Conservation (phyloP, 1,139 yeast species). For the Yamadazyma spencermartinsiae region DNA sequence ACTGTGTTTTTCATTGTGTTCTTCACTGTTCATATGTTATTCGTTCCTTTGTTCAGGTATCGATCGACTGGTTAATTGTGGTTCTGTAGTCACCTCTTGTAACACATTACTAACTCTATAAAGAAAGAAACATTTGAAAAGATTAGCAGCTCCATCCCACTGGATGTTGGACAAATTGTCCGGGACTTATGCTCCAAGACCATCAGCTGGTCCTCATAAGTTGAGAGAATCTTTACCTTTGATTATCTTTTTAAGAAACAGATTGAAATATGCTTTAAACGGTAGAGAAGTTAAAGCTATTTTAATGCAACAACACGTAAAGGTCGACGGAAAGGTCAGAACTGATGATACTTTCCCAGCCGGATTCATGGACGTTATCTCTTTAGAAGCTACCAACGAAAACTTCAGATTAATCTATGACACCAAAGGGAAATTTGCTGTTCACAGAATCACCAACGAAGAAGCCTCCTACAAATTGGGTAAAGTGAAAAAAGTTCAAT, state of each 20-base stretch:
- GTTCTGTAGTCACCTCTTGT: constrained; percentile 1
- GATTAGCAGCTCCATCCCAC: constrained; percentile 83
- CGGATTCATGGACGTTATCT: constrained; percentile 98
- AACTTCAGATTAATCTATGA: constrained; percentile 98
- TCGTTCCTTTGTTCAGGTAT: too few relatives aligned
- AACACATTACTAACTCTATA: constrained; percentile 1
- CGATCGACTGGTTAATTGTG: too few relatives aligned
- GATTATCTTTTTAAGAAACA: constrained; percentile 97
- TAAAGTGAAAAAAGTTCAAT: constrained; percentile 95
- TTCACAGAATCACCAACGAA: constrained; percentile 98
- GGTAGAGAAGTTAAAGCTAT: constrained; percentile 99
- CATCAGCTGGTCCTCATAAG: constrained; percentile 99
- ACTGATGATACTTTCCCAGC: constrained; percentile 98
- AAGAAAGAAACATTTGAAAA: constrained; percentile 42
- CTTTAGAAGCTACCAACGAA: constrained; percentile 97
- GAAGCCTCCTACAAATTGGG: constrained; percentile 98
- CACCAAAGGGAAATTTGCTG: constrained; percentile 98
- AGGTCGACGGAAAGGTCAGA: constrained; percentile 99
- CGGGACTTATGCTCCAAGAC: constrained; percentile 99
- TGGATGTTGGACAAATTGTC: constrained; percentile 99
- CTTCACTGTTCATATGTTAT: too few relatives aligned
- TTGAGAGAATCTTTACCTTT: constrained; percentile 98
- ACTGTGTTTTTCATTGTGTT: too few relatives aligned
- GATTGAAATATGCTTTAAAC: constrained; percentile 98
- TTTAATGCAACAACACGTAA: constrained; percentile 98